Evolutionary conservation across 805 yeast genomes (phyloP).

Genomic region (Yarrowia bubula): DNA sequence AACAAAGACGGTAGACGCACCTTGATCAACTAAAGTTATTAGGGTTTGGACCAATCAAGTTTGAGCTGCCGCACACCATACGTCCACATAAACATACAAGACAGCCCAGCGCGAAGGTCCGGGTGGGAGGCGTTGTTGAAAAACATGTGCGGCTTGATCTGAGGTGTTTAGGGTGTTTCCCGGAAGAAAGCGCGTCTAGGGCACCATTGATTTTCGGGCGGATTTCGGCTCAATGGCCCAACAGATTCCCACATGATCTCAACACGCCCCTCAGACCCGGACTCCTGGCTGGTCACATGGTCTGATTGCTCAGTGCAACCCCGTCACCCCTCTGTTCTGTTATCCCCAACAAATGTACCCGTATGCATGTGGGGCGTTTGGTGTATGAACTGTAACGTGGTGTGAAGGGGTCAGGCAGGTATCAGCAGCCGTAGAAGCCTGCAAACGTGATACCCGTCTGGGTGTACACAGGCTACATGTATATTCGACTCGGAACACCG

Average conservation of each 20-base stretch:
- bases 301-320: conserved; percentile 4
- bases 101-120: not conserved
- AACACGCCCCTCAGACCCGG: not conserved
- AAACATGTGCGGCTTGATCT: conserved; percentile 1
- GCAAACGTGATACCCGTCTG: not conserved
- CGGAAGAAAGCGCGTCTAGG: not conserved
- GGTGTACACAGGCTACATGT: not conserved
- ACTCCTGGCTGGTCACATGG: conserved; percentile 4
- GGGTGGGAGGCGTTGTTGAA: conserved; percentile 5
- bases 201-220: not conserved
- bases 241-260: not conserved
- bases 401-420: not conserved
- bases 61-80: conserved; percentile 13
- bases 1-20: conserved; percentile 21
- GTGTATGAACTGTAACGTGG: not conserved
- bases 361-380: conserved; percentile 10
- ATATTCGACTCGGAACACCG: too few species aligned
- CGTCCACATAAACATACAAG: conserved; percentile 10
- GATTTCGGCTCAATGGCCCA: not conserved
- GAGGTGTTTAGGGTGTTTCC: not conserved
- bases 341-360: conserved; percentile 24
- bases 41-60: conserved; percentile 14
- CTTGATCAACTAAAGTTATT: not conserved
- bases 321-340: not conserved
- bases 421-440: too few species aligned